Evolutionary conservation across 192 early-diverging fungal species (phyloP), one percentile per base, ranked within the genome.

Genomic region (Entomortierella chlamydospora): DNA sequence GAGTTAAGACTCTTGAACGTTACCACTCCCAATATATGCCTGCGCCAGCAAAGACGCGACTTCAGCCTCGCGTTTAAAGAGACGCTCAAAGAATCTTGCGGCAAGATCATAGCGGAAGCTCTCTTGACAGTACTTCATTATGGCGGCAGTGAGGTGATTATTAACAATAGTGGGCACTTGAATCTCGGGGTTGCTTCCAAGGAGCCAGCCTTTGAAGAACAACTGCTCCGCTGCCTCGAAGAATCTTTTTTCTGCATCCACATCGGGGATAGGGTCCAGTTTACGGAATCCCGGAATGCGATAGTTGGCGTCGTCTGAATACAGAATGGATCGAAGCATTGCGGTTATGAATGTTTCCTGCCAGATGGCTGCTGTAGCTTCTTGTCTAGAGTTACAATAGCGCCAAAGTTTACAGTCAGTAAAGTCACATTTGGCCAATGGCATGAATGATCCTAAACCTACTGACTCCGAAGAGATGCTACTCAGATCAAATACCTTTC

Each of bases 111-210:
- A 91, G 39, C 98, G 87, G 67, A 95, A 94, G 25, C 90, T 90
- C 33, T 95, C 91, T 18, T 81, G 81, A 82, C 98, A 99, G 68
- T 98, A 98, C 73, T 93, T 91, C 86, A 95, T 86, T 10, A 99
- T 84, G 7, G 92, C 98, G 45, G 95, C 91, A 1, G 91, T 91
- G 57, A 99, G 74, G 69, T 95, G 93, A 80, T 99, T 99, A 64
- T 90, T 91, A 58, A 92, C 91, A 25, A 87, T 89, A 13, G 96
- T 96, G 8, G 97, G 94, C n/a, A 95, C 88, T 82, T 99, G 98
- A 43, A 98, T 93, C 70, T 98, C 95, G 11, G 96, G 92, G 30
- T 92, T 93, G 26, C 95, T 95, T 20, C 98, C 98, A 26, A 99
- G 84, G 68, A 93, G 92, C 96, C 96, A 98, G 28, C 92, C 91